Base-by-base conservation (phyloP, 2,329 filamentous ascomycete species). In the Exophiala alcalophila region DNA sequence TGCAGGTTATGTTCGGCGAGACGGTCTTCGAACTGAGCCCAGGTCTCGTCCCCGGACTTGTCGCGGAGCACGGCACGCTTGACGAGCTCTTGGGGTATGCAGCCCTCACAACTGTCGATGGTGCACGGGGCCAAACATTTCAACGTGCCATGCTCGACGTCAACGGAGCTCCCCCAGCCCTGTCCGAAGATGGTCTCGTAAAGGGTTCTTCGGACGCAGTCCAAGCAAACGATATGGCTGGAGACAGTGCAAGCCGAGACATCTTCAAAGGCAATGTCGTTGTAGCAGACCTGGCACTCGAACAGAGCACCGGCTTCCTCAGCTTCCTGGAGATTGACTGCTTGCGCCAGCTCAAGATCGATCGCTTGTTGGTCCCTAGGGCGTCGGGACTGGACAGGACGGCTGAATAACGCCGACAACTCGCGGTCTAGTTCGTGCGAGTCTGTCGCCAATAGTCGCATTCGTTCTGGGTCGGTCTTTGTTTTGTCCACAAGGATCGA, bases 151-250 rank as follows among this genome's bases (percentile, higher is more conserved):
- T 74, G 78, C 45, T 81, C 74, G 19, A 78, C 65, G 59, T 92
- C 77, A 55, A 96, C 83, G 57, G 80, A 92, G 46, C 84, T 81
- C 35, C 80, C 78, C 87, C 91, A 96, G 38, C 87, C 87, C 63
- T 97, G 92, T 0, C 92, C 92, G 61, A 94, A 97, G 0, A 97
- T 70, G 2, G 90, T 89, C 61, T 97, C 91, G 35, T 83, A 84
- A 46, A 91, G 76, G 8, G 89, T 83, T 52, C 84, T 80, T 51
- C 83, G 83, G 36, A 97, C 82, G 64, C 92, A 97, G 31, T 78
- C 78, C 65, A 90, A 65, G 50, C 70, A 73, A 24, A 72, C 69
- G n/a, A 69, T 55, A 56, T 73, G 70, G 16, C 55, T 57, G 33
- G 59, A 57, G 8, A 58, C 57, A 10, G 68, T 69, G 53, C 70